Conservation (phyloP, 1,284 basidiomycete species). For the Ustilago trichophora region DNA sequence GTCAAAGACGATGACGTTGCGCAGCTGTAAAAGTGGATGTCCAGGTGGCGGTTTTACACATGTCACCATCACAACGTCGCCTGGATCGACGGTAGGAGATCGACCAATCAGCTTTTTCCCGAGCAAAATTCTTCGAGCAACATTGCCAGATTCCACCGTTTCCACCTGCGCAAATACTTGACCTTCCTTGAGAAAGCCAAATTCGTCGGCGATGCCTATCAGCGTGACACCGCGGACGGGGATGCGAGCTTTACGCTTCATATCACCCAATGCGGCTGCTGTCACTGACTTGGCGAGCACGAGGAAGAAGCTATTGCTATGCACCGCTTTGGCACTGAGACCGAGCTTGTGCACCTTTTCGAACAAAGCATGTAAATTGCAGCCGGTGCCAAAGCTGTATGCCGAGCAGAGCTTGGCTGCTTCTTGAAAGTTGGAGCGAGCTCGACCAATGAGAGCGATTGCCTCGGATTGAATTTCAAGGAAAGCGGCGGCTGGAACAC, state of each 20-base stretch:
- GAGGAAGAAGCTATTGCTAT: constrained; percentile 27
- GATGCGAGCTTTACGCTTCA: constrained; percentile 43
- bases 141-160: constrained; percentile 5
- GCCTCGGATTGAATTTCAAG: constrained; percentile 27
- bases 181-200: constrained; percentile 27
- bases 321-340: constrained; percentile 1
- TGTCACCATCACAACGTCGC: constrained; percentile 35
- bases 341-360: constrained; percentile 25
- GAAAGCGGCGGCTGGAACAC: constrained; percentile 5
- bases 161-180: constrained; percentile 42
- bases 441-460: constrained; percentile 18
- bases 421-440: constrained; percentile 18
- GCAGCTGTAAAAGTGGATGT: constrained; percentile 38
- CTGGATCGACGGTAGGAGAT: constrained; percentile 42
- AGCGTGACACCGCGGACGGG: constrained; percentile 29
- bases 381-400: constrained; percentile 27
- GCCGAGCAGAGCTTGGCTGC: constrained; percentile 21
- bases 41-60: constrained; percentile 31
- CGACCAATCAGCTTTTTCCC: constrained; percentile 43
- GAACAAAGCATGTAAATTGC: constrained; percentile 20
- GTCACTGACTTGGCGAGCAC: constrained; percentile 16
- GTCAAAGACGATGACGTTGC: constrained; percentile 49
- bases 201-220: constrained; percentile 45
- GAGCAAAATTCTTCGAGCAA: constrained; percentile 14
- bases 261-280: constrained; percentile 36